These are phyloP conservation scores for Sugiyamaella xylanicola DNA, from an alignment of 1,139 yeast genomes.

Conservation along the genomic window DNA sequence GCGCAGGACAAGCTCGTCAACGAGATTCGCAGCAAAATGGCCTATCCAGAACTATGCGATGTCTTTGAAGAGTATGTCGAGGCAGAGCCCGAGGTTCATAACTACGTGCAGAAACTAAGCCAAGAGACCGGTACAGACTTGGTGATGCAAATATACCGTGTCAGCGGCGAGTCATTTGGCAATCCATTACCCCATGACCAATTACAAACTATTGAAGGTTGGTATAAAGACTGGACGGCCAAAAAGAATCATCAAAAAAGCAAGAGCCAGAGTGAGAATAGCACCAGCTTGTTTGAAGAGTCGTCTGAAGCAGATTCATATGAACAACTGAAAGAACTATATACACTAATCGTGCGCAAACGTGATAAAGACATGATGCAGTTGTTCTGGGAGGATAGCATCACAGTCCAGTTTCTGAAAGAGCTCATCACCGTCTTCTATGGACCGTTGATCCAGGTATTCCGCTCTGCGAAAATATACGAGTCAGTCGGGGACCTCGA, in stretches of 20 bases:
- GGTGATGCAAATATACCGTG: slow-evolving; percentile 19
- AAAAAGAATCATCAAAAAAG: not conserved
- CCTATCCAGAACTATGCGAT: slow-evolving; percentile 36
- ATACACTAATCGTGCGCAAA: slow-evolving; percentile 65
- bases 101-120: slow-evolving; percentile 16
- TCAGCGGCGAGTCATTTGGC: slow-evolving; percentile 1
- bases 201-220: slow-evolving; percentile 38
- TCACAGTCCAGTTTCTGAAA: slow-evolving; percentile 67
- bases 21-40: slow-evolving; percentile 49
- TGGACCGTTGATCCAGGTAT: slow-evolving; percentile 77
- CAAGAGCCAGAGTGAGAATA: slow-evolving; percentile 31
- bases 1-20: slow-evolving; percentile 60
- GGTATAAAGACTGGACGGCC: slow-evolving; percentile 41
- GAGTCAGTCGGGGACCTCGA: slow-evolving; percentile 74
- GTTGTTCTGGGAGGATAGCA: slow-evolving; percentile 83
- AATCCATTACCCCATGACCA: slow-evolving; percentile 4
- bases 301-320: slow-evolving; percentile 39
- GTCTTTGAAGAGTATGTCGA: slow-evolving; percentile 38
- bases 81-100: slow-evolving; percentile 21
- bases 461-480: slow-evolving; percentile 76
- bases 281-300: slow-evolving; percentile 10
- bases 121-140: slow-evolving; percentile 19
- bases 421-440: slow-evolving; percentile 76
- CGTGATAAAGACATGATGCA: slow-evolving; percentile 75
- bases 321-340: slow-evolving; percentile 58